These are phyloP conservation scores for Penicillium parvum DNA, from an alignment of 495 filamentous ascomycete genomes.

Conservation along the genomic window DNA sequence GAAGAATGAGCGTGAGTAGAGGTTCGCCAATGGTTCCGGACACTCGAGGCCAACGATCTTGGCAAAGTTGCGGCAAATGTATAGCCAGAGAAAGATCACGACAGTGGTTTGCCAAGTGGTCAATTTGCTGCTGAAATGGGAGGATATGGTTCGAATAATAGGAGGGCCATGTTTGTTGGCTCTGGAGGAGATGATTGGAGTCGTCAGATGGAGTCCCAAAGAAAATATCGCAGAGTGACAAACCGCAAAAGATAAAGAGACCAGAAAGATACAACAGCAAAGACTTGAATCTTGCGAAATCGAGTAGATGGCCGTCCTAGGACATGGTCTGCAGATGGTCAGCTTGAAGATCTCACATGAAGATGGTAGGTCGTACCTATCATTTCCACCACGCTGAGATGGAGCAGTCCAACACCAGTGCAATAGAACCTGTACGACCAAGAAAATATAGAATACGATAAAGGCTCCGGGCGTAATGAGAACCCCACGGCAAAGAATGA, in stretches of 20 bases:
- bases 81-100: conserved; percentile 85
- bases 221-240: conserved; percentile 9
- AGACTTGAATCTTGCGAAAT: conserved; percentile 89
- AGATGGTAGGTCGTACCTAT: conserved; percentile 24
- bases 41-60: conserved; percentile 87
- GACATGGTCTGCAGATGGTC: conserved; percentile 65
- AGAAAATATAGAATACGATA: background rate
- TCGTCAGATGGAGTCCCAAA: background rate
- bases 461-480: background rate
- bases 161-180: conserved; percentile 88
- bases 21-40: conserved; percentile 89
- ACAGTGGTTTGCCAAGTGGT: conserved; percentile 88
- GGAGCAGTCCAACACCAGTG: background rate
- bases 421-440: background rate
- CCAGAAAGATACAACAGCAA: conserved; percentile 89
- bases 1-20: conserved; percentile 93
- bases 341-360: background rate
- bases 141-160: conserved; percentile 65
- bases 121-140: conserved; percentile 60
- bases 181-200: conserved; percentile 38
- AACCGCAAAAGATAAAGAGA: conserved; percentile 74
- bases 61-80: conserved; percentile 85
- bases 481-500: background rate
- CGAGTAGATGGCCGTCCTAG: conserved; percentile 84
- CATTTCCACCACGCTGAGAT: conserved; percentile 20